phyloP scores from a whole-genome alignment of 2,329 filamentous ascomycete genomes.

The Ascochyta koolunga region DNA sequence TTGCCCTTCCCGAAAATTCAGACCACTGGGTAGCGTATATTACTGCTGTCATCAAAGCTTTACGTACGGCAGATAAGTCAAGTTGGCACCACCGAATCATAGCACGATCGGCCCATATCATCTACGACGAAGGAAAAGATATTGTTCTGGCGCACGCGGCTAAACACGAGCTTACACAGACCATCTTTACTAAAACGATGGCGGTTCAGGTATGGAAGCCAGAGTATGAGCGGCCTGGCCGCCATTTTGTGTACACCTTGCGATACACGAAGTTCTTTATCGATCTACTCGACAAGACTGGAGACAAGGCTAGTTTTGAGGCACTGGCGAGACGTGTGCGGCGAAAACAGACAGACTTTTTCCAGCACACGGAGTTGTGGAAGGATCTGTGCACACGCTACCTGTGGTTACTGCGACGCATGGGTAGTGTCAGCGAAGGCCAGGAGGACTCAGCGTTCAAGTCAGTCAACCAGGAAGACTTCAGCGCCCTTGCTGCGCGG shows the following conservation, averaged over 20 bases:
- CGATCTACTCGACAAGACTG: constrained; percentile 72
- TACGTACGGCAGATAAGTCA: constrained; percentile 78
- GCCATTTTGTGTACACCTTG: constrained; percentile 90
- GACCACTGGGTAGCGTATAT: constrained; percentile 67
- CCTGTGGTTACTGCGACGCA: constrained; percentile 63
- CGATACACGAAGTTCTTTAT: constrained; percentile 86
- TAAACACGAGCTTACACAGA: constrained; percentile 78
- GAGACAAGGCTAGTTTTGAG: constrained; percentile 78
- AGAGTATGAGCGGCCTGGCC: constrained; percentile 80
- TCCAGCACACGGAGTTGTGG: constrained; percentile 68
- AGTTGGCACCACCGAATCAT: constrained; percentile 96
- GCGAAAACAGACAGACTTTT: constrained; percentile 78
- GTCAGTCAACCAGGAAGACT: constrained; percentile 68
- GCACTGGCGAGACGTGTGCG: constrained; percentile 78
- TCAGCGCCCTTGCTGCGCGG: constrained; percentile 63
- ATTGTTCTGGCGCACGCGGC: constrained; percentile 64
- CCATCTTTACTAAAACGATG: constrained; percentile 95
- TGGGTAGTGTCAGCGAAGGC: constrained; percentile 63
- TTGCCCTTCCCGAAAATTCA: constrained; percentile 55
- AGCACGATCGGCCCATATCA: constrained; percentile 69
- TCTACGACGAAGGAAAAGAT: constrained; percentile 63
- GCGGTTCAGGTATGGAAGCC: constrained; percentile 95
- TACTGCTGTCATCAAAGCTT: constrained; percentile 63
- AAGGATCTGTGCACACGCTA: constrained; percentile 65
- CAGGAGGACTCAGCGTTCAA: constrained; percentile 71